phyloP scores from a whole-genome alignment of 2,329 filamentous ascomycete genomes.

The Epichloe festucae region DNA sequence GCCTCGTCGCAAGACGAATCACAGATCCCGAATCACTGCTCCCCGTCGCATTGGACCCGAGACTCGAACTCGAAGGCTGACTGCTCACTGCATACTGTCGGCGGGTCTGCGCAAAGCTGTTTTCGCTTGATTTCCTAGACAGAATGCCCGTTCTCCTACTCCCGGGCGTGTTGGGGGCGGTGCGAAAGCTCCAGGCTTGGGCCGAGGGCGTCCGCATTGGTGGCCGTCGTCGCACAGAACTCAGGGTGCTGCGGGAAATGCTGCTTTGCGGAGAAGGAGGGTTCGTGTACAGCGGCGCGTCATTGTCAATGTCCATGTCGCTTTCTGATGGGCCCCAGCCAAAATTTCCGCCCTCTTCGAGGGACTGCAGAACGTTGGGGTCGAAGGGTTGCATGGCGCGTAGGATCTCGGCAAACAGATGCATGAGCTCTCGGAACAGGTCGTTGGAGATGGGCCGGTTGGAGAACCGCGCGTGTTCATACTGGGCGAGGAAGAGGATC shows the following conservation, averaged over 20 bases:
- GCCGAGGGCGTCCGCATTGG: slow-evolving; percentile 28
- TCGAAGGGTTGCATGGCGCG: slow-evolving; percentile 59
- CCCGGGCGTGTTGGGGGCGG: slow-evolving; percentile 40
- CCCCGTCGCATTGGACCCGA: slow-evolving; percentile 24
- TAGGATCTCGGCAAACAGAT: slow-evolving; percentile 68
- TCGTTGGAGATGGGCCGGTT: slow-evolving; percentile 51
- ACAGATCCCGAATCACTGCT: slow-evolving; percentile 28
- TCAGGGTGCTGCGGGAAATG: slow-evolving; percentile 19
- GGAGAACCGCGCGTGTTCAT: slow-evolving; percentile 80
- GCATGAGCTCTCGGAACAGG: slow-evolving; percentile 70
- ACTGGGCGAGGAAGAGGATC: slow-evolving; percentile 56
- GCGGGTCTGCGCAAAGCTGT: slow-evolving; percentile 30
- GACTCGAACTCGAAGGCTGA: slow-evolving; percentile 26
- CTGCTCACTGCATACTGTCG: slow-evolving; percentile 26
- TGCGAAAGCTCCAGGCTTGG: slow-evolving; percentile 33
- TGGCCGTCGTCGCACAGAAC: slow-evolving; percentile 15
- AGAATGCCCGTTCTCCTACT: slow-evolving; percentile 26
- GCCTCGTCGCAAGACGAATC: slow-evolving; percentile 32
- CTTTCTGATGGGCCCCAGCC: slow-evolving; percentile 21
- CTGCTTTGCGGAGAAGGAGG: slow-evolving; percentile 26
- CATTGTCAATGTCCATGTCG: slow-evolving; percentile 27
- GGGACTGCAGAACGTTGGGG: slow-evolving; percentile 32
- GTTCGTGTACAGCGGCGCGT: slow-evolving; percentile 29
- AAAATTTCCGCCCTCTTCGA: slow-evolving; percentile 11
- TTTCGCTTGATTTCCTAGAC: slow-evolving; percentile 24